Evolutionary conservation across 2,329 filamentous ascomycete species (phyloP), one percentile per base, ranked within the genome.

Genomic region (Parasarocladium wereldwijsianum): DNA sequence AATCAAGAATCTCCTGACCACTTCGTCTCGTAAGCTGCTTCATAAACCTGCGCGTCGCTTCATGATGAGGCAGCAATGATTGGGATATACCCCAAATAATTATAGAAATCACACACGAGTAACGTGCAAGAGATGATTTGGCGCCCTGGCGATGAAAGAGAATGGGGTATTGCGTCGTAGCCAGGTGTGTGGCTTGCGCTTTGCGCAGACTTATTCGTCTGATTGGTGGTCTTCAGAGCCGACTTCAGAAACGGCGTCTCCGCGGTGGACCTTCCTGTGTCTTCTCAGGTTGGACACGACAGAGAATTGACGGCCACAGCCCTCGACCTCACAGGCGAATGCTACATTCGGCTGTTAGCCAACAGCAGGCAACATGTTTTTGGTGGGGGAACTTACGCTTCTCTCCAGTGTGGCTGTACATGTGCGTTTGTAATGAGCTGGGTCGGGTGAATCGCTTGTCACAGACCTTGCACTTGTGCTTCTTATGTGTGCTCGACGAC

Each of bases 391-490:
- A 76, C 85, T 67, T 72, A 93, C 85, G 87, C 62, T 96, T 96
- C 56, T 96, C 87, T 50, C 87, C 87, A 33, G 87, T 96, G 50
- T 96, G 87, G 56, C 85, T 93, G 59, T 94, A 94, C 81, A 94
- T 94, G 51, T 96, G 87, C 18, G 87, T 96, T 51, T 94, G 87
- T 22, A 96, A 57, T 10, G 87, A 94, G 49, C 85, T 93, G 2
- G 87, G 87, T 32, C 87, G 72, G 3, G 87, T 94, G 54, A 96
- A 96, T 24, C 87, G 76, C 68, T 96, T 94, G 57, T 94, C 87
- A 62, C 87, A 96, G 36, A 96, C 82, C 60, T 93, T 94, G 70
- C 87, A 96, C 64, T 94, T 94, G 62, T 96, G 90, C 66, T 96
- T 96, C 74, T 96, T 96, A 51, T 94, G 85, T 8, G 87, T 90